Percentiles rank a stretch among this genome's conserved stretches.
Conservation (phyloP, 2,329 filamentous ascomycete genomes). For the Coniochaeta hoffmannii region DNA sequence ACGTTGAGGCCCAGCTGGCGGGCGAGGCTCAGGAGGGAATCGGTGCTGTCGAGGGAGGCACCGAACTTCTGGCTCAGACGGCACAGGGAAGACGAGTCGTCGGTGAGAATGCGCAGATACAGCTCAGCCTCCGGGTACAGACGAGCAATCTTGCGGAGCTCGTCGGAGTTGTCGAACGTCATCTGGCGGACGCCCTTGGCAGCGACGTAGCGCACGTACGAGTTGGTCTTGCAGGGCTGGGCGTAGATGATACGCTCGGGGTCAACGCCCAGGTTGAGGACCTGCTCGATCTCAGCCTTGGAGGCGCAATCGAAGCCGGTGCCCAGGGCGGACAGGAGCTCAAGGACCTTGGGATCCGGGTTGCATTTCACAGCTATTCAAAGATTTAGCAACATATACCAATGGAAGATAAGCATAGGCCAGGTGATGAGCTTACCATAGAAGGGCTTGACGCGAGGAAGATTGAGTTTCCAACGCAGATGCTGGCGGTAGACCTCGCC, state of each 20-base stretch:
- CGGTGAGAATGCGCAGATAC: constrained; percentile 89
- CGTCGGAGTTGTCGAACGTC: constrained; percentile 98
- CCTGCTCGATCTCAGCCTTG: constrained; percentile 92
- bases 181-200: constrained; percentile 86
- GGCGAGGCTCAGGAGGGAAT: constrained; percentile 70
- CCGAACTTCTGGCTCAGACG: constrained; percentile 97
- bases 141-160: constrained; percentile 95
- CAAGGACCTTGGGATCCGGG: constrained; percentile 82
- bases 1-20: constrained; percentile 80
- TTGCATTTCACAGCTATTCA: constrained; percentile 91
- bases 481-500: constrained; percentile 99
- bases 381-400: constrained; percentile 5
- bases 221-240: constrained; percentile 99
- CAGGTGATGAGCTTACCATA: constrained; percentile 58
- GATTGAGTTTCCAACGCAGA: constrained; percentile 92
- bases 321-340: constrained; percentile 79
- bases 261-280: constrained; percentile 74
- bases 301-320: constrained; percentile 98
- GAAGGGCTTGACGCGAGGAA: constrained; percentile 89
- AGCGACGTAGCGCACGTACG: constrained; percentile 87
- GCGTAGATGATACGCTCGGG: constrained; percentile 95
- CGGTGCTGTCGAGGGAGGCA: constrained; percentile 75
- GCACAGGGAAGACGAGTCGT: constrained; percentile 91
- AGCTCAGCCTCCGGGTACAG: constrained; percentile 85
- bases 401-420: background rate